Base-by-base conservation (phyloP, 2,329 filamentous ascomycete genomes). In the Ophiostoma populinum region DNA sequence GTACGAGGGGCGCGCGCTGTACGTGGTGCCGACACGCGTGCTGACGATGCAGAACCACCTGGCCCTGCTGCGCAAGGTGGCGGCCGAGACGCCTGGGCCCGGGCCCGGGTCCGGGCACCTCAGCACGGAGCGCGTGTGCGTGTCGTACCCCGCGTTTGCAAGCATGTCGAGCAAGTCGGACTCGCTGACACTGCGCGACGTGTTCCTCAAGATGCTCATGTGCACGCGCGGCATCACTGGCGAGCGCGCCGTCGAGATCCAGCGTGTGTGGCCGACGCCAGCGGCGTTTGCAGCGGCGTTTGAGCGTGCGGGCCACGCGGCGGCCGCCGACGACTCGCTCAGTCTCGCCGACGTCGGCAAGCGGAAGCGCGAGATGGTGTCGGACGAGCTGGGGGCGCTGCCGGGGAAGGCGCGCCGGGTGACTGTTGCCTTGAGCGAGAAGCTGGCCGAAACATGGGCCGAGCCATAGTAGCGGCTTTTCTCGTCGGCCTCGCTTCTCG, bases 191-290 rank as follows among this genome's bases (percentile, higher is more conserved):
- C 57, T 87, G 8, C 63, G 78, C 37, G 81, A 90, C 46, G 53
- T 86, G 0, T 87, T 71, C 45, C 57, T 90, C 18, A 86, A 86
- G 53, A 87, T 90, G 80, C 63, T 90, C 32, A 85, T 90, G 80
- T 82, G 77, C 42, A 81, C 70, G 2, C 67, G 67, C 36, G 78
- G 79, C 2, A 61, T 90, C 10, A 80, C 77, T 1, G 78, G 76
- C 3, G 80, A 86, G 45, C 81, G 80, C 46, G 81, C 81, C 0
- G 53, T 86, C 5, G 80, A 82, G 53, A 82, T 90, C 10, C 80
- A 87, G 49, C 74, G 71, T 44, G 57, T 63, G n/a, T 90, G 80
- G 78, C 70, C 65, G 43, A 87, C 80, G 2, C 81, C 81, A 0
- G 61, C 67, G 39, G 70, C 71, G 1, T 70, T 90, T 34, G 58